Evolutionary conservation across 768 basidiomycete species (phyloP).

Genomic region (Boletus vinaceobasis): DNA sequence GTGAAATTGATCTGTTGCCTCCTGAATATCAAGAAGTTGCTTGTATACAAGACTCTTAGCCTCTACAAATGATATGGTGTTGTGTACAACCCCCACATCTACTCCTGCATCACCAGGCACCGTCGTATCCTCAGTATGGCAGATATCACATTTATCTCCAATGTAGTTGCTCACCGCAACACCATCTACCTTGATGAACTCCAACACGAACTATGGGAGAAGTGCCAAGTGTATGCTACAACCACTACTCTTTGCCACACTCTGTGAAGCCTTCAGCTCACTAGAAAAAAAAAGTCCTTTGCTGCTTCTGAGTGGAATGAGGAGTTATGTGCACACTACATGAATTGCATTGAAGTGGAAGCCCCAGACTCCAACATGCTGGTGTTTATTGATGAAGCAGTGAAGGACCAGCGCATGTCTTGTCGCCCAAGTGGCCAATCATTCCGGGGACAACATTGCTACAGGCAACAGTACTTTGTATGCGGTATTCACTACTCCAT

Average conservation of each 20-base stretch:
- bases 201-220: neutral
- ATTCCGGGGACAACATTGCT: neutral
- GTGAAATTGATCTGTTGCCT: no score
- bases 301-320: conserved; percentile 13
- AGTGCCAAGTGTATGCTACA: neutral
- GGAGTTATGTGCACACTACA: neutral
- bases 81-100: no score
- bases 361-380: conserved; percentile 20
- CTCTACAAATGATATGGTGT: no score
- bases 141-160: no score
- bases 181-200: conserved; percentile 4
- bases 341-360: conserved; percentile 6
- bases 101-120: no score
- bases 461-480: conserved; percentile 7
- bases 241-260: no score
- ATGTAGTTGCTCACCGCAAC: no score
- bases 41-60: no score
- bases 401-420: conserved; percentile 1
- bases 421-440: neutral
- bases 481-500: conserved; percentile 8
- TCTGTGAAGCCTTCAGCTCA: conserved; percentile 2
- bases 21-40: no score
- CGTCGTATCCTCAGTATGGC: no score
- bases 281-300: conserved; percentile 1
- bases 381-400: no score